These are phyloP conservation scores for Cladophialophora exuberans DNA, from an alignment of 2,329 filamentous ascomycete species.

Conservation along the genomic window DNA sequence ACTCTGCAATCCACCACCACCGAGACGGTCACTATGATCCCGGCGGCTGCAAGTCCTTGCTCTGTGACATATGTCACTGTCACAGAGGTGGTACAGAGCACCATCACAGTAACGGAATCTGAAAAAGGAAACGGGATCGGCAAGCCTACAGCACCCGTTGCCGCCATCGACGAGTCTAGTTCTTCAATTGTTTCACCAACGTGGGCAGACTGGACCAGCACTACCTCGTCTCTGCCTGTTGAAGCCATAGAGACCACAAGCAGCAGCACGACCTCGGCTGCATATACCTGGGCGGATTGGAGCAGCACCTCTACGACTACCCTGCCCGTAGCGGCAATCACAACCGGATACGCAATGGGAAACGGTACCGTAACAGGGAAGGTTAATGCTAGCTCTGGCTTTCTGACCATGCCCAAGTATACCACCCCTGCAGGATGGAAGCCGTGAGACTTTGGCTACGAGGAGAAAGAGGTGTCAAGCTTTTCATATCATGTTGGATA, in stretches of 20 bases:
- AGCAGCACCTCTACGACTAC: neutral
- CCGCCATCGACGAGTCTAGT: constrained; percentile 11
- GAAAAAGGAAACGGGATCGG: constrained; percentile 7
- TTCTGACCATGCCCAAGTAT: constrained; percentile 23
- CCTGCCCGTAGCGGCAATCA: neutral
- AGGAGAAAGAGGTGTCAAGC: too few species aligned
- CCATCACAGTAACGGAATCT: constrained; percentile 23
- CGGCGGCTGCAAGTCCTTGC: constrained; percentile 16
- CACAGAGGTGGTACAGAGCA: constrained; percentile 26
- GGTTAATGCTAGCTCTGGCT: constrained; percentile 19
- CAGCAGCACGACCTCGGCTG: neutral
- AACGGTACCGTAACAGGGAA: constrained; percentile 11
- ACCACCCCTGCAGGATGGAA: constrained; percentile 22
- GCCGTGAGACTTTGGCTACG: constrained; percentile 7
- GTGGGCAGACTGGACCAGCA: constrained; percentile 1
- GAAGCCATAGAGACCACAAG: neutral
- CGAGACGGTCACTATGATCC: constrained; percentile 20
- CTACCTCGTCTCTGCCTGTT: neutral
- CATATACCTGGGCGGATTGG: neutral
- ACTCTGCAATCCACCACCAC: constrained; percentile 22
- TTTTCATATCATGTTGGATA: too few species aligned
- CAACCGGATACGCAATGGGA: constrained; percentile 4
- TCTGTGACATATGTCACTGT: constrained; percentile 23
- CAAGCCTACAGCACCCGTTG: constrained; percentile 11
- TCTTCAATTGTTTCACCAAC: constrained; percentile 4